Percentiles rank a stretch among this genome's conserved stretches.
phyloP scores from a whole-genome alignment of 495 filamentous ascomycete genomes.

The Pseudoneurospora amorphoporcata region DNA sequence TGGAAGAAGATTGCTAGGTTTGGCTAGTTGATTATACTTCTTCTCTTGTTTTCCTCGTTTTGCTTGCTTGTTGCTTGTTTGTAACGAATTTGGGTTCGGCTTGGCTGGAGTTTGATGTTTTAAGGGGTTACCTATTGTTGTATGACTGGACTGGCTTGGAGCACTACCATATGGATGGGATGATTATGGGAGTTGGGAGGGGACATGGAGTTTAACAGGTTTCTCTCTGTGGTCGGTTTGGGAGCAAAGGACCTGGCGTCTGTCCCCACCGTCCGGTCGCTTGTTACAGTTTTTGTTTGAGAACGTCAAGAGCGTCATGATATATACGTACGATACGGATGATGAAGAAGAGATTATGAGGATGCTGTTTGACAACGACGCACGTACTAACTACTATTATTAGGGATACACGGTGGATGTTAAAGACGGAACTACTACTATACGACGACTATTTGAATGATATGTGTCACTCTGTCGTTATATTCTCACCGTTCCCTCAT shows the following conservation, averaged over 20 bases:
- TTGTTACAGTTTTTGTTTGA: background rate
- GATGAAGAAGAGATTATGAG: background rate
- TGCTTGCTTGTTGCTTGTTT: background rate
- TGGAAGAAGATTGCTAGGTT: conserved; percentile 39
- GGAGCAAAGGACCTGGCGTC: background rate
- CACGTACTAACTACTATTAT: background rate
- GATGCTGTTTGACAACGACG: background rate
- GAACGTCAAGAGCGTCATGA: background rate
- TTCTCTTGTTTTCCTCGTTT: background rate
- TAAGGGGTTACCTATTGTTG: background rate
- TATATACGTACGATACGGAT: background rate
- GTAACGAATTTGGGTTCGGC: background rate
- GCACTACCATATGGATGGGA: background rate
- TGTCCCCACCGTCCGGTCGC: background rate
- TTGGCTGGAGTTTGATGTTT: background rate
- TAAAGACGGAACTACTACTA: background rate
- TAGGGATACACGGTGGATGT: background rate
- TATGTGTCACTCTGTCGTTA: background rate
- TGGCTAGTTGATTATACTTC: background rate
- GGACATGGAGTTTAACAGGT: background rate
- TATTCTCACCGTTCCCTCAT: background rate
- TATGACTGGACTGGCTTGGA: background rate
- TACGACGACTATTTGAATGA: background rate
- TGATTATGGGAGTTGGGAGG: background rate
- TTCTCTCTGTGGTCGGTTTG: background rate